Percentiles rank a stretch among this genome's conserved stretches.
Evolutionary conservation across 2,329 filamentous ascomycete species (phyloP).

Genomic region (Fusarium continuum): DNA sequence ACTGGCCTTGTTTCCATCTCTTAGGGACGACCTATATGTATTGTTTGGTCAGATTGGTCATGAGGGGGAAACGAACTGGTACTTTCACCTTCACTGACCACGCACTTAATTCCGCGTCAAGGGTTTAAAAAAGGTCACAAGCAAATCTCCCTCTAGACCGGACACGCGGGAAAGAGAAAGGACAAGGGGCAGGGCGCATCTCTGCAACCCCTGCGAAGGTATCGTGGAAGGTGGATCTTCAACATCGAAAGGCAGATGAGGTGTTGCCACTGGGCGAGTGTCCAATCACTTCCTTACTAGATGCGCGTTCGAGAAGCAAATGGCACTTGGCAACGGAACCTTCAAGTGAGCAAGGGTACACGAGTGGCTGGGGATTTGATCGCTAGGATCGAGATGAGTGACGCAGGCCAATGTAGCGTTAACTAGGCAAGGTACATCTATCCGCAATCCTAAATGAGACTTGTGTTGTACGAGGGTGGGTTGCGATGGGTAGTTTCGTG

Average conservation of each 20-base stretch:
- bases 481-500: slow-evolving; percentile 3
- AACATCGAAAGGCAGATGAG: slow-evolving; percentile 30
- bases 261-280: slow-evolving; percentile 13
- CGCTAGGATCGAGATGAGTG: slow-evolving; percentile 3
- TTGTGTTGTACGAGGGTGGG: slow-evolving; percentile 4
- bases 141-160: slow-evolving; percentile 25
- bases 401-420: slow-evolving; percentile 8
- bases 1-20: slow-evolving; percentile 1
- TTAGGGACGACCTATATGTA: slow-evolving; percentile 10
- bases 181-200: slow-evolving; percentile 22
- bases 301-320: slow-evolving; percentile 25
- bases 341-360: slow-evolving; percentile 24
- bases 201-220: slow-evolving; percentile 21
- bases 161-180: slow-evolving; percentile 3
- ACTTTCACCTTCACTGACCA: slow-evolving; percentile 14
- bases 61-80: slow-evolving; percentile 29
- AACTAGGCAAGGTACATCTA: slow-evolving; percentile 23
- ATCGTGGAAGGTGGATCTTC: slow-evolving; percentile 33
- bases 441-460: slow-evolving; percentile 23
- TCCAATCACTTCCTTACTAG: slow-evolving; percentile 31
- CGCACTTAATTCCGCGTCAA: neutral
- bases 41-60: slow-evolving; percentile 4
- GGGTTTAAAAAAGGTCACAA: slow-evolving; percentile 1
- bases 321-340: slow-evolving; percentile 26
- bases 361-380: slow-evolving; percentile 11